Conservation (phyloP, 2,329 filamentous ascomycete genomes). For the Aspergillus hiratsukae region DNA sequence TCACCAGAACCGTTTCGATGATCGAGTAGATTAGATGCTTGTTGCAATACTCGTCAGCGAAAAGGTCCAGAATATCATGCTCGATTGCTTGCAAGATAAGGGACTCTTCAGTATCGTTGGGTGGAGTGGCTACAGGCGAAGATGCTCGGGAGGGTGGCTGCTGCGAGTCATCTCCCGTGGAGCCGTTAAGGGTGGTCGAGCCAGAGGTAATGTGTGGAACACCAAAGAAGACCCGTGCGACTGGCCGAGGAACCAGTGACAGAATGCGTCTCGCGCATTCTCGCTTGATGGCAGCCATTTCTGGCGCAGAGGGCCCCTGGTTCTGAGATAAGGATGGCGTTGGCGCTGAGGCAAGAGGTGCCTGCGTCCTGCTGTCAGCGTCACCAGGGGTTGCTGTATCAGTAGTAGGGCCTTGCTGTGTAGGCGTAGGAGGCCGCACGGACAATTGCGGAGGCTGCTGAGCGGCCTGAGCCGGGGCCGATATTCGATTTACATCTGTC, state of each 20-base stretch:
- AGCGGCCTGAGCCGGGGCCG: constrained; percentile 18
- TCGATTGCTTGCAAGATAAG: constrained; percentile 57
- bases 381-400: constrained; percentile 15
- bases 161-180: neutral
- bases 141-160: constrained; percentile 4
- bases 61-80: constrained; percentile 62
- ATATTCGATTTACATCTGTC: constrained; percentile 26
- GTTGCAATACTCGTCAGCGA: constrained; percentile 83
- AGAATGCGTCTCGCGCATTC: constrained; percentile 42
- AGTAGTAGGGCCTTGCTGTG: constrained; percentile 10
- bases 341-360: constrained; percentile 8
- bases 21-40: constrained; percentile 82
- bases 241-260: constrained; percentile 39
- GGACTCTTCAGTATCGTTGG: constrained; percentile 36
- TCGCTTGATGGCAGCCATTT: constrained; percentile 40
- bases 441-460: constrained; percentile 8
- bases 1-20: constrained; percentile 75
- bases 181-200: neutral
- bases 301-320: constrained; percentile 21
- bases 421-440: constrained; percentile 19
- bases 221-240: constrained; percentile 44
- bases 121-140: constrained; percentile 5
- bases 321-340: constrained; percentile 14
- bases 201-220: constrained; percentile 14
- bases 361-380: constrained; percentile 17